A percentile compares a stretch with the other conserved stretches of the same genome.
phyloP scores from a whole-genome alignment of 148 eudicot species.

The Selenicereus undatus region DNA sequence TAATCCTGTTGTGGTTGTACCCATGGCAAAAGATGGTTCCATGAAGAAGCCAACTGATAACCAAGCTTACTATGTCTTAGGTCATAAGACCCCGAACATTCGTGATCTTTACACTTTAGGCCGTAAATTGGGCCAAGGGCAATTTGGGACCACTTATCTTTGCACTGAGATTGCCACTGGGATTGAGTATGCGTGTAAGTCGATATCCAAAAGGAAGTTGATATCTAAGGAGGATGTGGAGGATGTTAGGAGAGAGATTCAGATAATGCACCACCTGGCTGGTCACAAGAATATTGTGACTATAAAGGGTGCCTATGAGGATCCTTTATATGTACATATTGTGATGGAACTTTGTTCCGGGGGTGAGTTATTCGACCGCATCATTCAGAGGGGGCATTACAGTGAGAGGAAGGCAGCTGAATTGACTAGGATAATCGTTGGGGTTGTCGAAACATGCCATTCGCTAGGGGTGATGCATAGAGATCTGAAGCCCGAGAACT shows the following conservation, averaged over 20 bases:
- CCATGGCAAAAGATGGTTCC: slow-evolving; percentile 27
- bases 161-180: slow-evolving; percentile 75
- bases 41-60: slow-evolving; percentile 47
- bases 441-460: slow-evolving; percentile 95
- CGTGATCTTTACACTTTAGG: slow-evolving; percentile 84
- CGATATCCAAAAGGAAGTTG: slow-evolving; percentile 90
- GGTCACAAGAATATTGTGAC: slow-evolving; percentile 87
- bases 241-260: slow-evolving; percentile 97
- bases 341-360: slow-evolving; percentile 93
- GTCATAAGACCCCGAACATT: slow-evolving; percentile 80
- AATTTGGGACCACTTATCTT: slow-evolving; percentile 81
- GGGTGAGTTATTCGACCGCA: slow-evolving; percentile 90
- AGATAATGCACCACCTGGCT: slow-evolving; percentile 98
- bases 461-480: slow-evolving; percentile 95
- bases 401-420: slow-evolving; percentile 94
- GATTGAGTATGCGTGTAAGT: slow-evolving; percentile 78
- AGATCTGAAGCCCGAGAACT: slow-evolving; percentile 93
- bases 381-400: slow-evolving; percentile 89
- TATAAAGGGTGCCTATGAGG: slow-evolving; percentile 92
- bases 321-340: slow-evolving; percentile 81
- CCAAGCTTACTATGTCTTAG: slow-evolving; percentile 70
- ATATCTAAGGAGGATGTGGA: slow-evolving; percentile 91
- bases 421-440: slow-evolving; percentile 83
- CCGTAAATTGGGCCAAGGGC: slow-evolving; percentile 92
- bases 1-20: slow-evolving; percentile 15